These are phyloP conservation scores for Solanum hybrid DNA, from an alignment of 305 asterid species.

Conservation along the genomic window DNA sequence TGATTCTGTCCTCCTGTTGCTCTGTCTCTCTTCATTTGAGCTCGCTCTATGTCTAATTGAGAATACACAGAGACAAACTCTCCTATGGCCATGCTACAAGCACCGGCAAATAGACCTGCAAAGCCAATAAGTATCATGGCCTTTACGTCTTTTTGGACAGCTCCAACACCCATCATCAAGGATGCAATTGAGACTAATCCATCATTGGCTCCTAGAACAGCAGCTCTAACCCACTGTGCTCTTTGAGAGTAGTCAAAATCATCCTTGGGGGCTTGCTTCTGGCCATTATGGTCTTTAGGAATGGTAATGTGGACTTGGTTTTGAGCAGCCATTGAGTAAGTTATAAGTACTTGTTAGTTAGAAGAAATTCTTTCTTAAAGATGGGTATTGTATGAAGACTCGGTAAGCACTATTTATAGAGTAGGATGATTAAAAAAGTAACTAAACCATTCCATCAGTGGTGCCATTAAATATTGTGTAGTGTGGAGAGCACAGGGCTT, in stretches of 20 bases:
- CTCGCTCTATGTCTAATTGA: slow-evolving; percentile 43
- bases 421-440: not conserved
- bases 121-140: slow-evolving; percentile 57
- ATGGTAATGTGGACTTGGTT: slow-evolving; percentile 2
- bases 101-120: slow-evolving; percentile 56
- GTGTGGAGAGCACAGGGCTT: not conserved
- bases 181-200: slow-evolving; percentile 57
- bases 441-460: not conserved
- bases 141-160: slow-evolving; percentile 30
- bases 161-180: slow-evolving; percentile 66
- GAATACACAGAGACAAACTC: slow-evolving; percentile 60
- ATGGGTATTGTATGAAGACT: not conserved
- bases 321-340: slow-evolving; percentile 17
- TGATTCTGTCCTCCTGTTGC: not conserved
- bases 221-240: slow-evolving; percentile 74
- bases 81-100: slow-evolving; percentile 78
- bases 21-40: slow-evolving; percentile 37
- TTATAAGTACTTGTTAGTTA: not conserved
- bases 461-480: not conserved
- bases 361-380: not conserved
- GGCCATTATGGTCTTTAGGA: not conserved
- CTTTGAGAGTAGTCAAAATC: slow-evolving; percentile 75
- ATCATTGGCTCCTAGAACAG: slow-evolving; percentile 62
- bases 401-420: not conserved
- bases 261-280: slow-evolving; percentile 4